phyloP scores from a whole-genome alignment of 495 filamentous ascomycete species.

The Thermochaetoides thermophila region DNA sequence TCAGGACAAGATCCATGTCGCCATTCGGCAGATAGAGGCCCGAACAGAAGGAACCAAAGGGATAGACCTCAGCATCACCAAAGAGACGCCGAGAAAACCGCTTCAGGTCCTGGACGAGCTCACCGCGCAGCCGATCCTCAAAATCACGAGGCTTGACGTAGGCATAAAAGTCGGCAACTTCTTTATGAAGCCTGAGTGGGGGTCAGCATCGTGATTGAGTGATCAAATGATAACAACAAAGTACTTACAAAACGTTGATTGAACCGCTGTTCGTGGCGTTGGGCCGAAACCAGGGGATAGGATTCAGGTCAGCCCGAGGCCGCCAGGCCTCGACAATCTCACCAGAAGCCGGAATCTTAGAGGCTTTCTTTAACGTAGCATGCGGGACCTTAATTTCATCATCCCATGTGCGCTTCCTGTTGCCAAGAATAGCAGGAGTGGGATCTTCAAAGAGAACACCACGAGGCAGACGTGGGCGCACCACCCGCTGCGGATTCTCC shows the following conservation, averaged over 20 bases:
- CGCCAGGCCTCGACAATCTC: conserved; percentile 45
- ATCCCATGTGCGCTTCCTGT: conserved; percentile 54
- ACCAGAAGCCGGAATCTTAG: conserved; percentile 29
- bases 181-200: conserved; percentile 61
- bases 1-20: conserved; percentile 86
- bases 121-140: conserved; percentile 57
- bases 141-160: conserved; percentile 63
- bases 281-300: conserved; percentile 44
- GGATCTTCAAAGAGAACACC: too few species aligned
- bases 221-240: too few species aligned
- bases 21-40: conserved; percentile 81
- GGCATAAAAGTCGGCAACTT: conserved; percentile 76
- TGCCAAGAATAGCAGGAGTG: conserved; percentile 3
- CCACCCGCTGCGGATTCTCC: neutral
- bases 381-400: conserved; percentile 45
- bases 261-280: too few species aligned
- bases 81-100: conserved; percentile 35
- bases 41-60: conserved; percentile 85
- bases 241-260: too few species aligned
- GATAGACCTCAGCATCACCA: conserved; percentile 41
- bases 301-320: conserved; percentile 19
- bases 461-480: too few species aligned
- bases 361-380: conserved; percentile 29
- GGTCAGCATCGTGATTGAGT: conserved; percentile 32
- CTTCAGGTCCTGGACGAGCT: conserved; percentile 49